A percentile compares a stretch with the other conserved stretches of the same genome.
These are phyloP conservation scores for Claviceps citrina DNA, from an alignment of 2,329 filamentous ascomycete species.

Conservation along the genomic window DNA sequence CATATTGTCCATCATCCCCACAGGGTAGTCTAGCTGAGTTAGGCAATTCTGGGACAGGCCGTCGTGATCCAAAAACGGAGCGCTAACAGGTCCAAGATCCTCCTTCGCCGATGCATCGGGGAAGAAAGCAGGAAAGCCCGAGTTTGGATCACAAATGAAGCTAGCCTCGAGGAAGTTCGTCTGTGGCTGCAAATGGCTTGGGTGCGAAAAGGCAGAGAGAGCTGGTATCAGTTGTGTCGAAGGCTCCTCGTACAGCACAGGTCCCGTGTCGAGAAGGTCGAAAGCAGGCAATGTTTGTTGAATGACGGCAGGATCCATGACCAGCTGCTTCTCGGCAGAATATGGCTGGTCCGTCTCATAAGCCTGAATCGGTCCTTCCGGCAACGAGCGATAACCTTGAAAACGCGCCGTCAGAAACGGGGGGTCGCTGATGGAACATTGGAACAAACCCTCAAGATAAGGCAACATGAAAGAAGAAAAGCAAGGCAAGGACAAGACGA, in stretches of 20 bases:
- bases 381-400: slow-evolving; percentile 21
- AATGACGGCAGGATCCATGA: neutral
- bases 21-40: neutral
- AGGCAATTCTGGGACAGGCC: neutral
- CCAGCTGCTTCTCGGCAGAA: slow-evolving; percentile 2
- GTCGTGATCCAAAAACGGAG: neutral
- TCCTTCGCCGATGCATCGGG: slow-evolving; percentile 2
- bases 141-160: neutral
- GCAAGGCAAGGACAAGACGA: no score
- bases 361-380: slow-evolving; percentile 11
- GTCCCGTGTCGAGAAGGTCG: neutral
- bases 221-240: neutral
- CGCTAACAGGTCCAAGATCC: neutral
- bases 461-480: neutral
- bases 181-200: slow-evolving; percentile 1
- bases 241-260: neutral
- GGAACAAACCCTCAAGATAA: neutral
- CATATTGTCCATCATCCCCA: neutral
- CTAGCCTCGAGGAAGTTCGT: neutral
- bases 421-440: neutral
- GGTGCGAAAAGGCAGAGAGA: neutral
- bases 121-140: neutral
- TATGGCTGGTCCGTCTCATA: slow-evolving; percentile 20
- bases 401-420: neutral
- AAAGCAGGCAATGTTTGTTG: neutral